phyloP scores from a whole-genome alignment of 2,329 filamentous ascomycete species.

The Claviceps maximensis region DNA sequence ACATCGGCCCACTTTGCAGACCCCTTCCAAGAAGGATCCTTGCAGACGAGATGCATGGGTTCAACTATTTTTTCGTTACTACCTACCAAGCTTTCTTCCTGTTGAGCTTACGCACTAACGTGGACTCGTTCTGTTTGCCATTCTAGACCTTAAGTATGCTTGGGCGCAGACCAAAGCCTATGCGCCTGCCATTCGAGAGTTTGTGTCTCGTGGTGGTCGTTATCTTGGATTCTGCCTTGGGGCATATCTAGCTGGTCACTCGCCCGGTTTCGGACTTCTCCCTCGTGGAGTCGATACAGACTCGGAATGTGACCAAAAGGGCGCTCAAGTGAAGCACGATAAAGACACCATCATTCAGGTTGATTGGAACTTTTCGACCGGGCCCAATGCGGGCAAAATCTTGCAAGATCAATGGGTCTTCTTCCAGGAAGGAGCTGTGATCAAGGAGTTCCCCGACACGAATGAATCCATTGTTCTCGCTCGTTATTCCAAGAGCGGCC shows the following conservation, averaged over 20 bases:
- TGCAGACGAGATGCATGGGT: neutral
- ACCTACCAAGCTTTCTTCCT: neutral
- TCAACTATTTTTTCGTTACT: neutral
- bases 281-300: slow-evolving; percentile 7
- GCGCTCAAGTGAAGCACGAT: slow-evolving; percentile 10
- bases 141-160: slow-evolving; percentile 10
- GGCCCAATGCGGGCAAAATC: slow-evolving; percentile 7
- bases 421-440: slow-evolving; percentile 14
- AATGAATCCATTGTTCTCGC: slow-evolving; percentile 9
- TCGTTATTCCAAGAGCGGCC: slow-evolving; percentile 11
- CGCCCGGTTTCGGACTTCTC: slow-evolving; percentile 13
- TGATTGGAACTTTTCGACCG: slow-evolving; percentile 13
- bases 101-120: neutral
- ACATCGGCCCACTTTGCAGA: neutral
- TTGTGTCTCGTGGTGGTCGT: slow-evolving; percentile 12
- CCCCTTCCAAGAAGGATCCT: neutral
- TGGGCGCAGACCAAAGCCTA: slow-evolving; percentile 10
- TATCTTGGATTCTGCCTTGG: slow-evolving; percentile 18
- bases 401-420: slow-evolving; percentile 12
- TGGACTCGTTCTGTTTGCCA: neutral
- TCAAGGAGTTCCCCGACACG: slow-evolving; percentile 9
- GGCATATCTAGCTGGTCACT: slow-evolving; percentile 14
- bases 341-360: slow-evolving; percentile 13
- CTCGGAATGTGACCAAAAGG: slow-evolving; percentile 7
- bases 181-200: slow-evolving; percentile 9